Base-by-base conservation (phyloP, 2,329 filamentous ascomycete species). In the Tolypocladium paradoxum region DNA sequence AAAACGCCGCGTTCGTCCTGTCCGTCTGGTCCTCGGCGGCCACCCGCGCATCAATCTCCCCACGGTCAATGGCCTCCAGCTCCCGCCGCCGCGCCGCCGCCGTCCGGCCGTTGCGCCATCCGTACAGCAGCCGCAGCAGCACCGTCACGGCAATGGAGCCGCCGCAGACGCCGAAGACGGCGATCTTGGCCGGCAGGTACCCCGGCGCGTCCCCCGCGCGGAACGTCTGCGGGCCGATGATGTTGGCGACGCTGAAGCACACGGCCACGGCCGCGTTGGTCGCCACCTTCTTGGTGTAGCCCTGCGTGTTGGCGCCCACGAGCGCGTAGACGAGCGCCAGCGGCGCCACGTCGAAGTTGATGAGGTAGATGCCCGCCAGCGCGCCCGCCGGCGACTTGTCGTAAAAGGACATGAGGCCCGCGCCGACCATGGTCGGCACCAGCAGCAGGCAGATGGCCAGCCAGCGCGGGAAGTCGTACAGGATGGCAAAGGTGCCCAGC, bases 251-350 rank as follows among this genome's bases (percentile, higher is more conserved):
- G 45, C 70, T 74, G 55, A 73, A 73, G 6, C 67, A 70, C 1
- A 74, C 54, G 57, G 75, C 75, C 9, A 76, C 70, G 37, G 74
- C 64, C 0, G 71, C 73, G 2, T 72, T 72, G 4, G 67, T 65
- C 0, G 73, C 72, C 3, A 71, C 69, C 22, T 73, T 68, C 62
- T 75, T 75, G 4, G 73, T 76, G 58, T 75, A 75, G 4, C 73
- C 72, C 4, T 69, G 74, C 0, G 73, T 62, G 47, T 77, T 77
- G 34, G 71, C 68, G 4, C 74, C 72, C 3, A 75, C 74, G 58
- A 78, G 68, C 53, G 76, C 76, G 31, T 81, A 69, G 1, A 76
- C 72, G 6, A 81, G 65, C 0, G 79, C 76, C n/a, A 82, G 65
- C 16, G 76, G 75, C 3, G 74, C 71, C 6, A 81, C 77, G 55